Percentiles rank a stretch among this genome's conserved stretches.
These are phyloP conservation scores for Neofusicoccum sp. DNA, from an alignment of 2,329 filamentous ascomycete species.

Conservation along the genomic window DNA sequence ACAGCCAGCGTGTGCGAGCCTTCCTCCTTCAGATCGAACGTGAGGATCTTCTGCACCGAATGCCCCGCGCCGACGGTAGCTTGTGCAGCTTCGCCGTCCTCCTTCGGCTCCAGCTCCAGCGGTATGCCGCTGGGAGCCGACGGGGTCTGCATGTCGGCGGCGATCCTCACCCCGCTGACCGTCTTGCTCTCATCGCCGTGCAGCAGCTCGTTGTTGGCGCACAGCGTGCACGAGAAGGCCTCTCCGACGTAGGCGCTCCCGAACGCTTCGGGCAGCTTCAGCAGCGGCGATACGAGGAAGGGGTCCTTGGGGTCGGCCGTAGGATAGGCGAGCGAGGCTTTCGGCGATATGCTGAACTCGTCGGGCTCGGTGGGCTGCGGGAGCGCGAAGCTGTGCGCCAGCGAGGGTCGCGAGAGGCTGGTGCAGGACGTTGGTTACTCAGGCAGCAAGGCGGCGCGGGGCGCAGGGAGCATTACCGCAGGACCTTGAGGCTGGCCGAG, in stretches of 20 bases:
- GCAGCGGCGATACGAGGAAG: conserved; percentile 62
- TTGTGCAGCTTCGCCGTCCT: conserved; percentile 24
- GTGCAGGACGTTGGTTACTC: not conserved
- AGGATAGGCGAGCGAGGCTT: conserved; percentile 76
- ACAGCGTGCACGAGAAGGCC: conserved; percentile 90
- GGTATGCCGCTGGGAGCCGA: conserved; percentile 64
- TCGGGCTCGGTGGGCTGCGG: conserved; percentile 53
- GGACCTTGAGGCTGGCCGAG: conserved; percentile 77
- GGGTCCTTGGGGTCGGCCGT: conserved; percentile 50
- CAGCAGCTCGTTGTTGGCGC: conserved; percentile 83
- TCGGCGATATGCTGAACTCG: conserved; percentile 54
- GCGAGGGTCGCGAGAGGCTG: conserved; percentile 80
- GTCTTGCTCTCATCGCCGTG: conserved; percentile 44
- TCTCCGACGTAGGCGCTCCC: conserved; percentile 95
- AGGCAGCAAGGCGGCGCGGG: not conserved
- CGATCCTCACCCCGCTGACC: conserved; percentile 77
- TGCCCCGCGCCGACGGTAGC: conserved; percentile 56
- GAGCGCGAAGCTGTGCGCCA: conserved; percentile 70
- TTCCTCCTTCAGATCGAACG: conserved; percentile 89
- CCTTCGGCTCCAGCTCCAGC: conserved; percentile 52
- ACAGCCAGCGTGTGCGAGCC: conserved; percentile 92
- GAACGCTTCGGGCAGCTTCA: conserved; percentile 88
- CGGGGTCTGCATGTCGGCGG: conserved; percentile 95
- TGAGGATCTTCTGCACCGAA: conserved; percentile 79
- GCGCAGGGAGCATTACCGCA: conserved; percentile 68